Percentiles rank a stretch among this genome's conserved stretches.
Evolutionary conservation across 306 rosid genomes (phyloP).

Genomic region (Inga oerstediana): DNA sequence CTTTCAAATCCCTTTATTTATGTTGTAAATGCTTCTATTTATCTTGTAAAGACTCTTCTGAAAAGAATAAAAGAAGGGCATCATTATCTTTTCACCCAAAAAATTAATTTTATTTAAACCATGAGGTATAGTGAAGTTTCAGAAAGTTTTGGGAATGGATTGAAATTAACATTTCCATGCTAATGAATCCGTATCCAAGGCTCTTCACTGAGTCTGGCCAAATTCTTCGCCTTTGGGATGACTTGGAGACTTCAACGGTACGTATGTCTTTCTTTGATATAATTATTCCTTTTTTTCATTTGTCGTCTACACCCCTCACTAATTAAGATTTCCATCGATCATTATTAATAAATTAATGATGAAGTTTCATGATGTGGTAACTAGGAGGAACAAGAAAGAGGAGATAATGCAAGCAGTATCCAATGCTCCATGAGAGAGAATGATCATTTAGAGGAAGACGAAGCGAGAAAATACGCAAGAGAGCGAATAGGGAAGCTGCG

Average conservation of each 20-base stretch:
- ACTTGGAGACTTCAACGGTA: slow-evolving; percentile 54
- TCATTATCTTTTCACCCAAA: no score
- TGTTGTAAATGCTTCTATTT: no score
- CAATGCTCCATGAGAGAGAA: slow-evolving; percentile 39
- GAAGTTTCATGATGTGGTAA: neutral
- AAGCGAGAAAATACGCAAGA: slow-evolving; percentile 40
- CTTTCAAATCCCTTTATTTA: no score
- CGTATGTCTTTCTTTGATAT: neutral
- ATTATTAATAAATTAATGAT: neutral
- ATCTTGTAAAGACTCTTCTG: no score
- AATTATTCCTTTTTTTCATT: neutral
- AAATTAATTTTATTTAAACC: no score
- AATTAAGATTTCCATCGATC: no score
- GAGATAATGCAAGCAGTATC: slow-evolving; percentile 45
- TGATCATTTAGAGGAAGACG: slow-evolving; percentile 27
- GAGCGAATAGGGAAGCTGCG: slow-evolving; percentile 34
- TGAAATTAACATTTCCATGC: slow-evolving; percentile 27
- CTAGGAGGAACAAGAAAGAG: slow-evolving; percentile 46
- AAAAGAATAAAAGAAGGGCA: no score
- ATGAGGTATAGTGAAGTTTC: no score
- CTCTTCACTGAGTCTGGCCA: slow-evolving; percentile 46
- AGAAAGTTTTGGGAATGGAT: no score
- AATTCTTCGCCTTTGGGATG: slow-evolving; percentile 56
- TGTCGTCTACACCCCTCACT: no score
- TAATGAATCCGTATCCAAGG: slow-evolving; percentile 45